Conservation (phyloP, 2,329 filamentous ascomycete genomes). For the Corniculantispora saksenae region DNA sequence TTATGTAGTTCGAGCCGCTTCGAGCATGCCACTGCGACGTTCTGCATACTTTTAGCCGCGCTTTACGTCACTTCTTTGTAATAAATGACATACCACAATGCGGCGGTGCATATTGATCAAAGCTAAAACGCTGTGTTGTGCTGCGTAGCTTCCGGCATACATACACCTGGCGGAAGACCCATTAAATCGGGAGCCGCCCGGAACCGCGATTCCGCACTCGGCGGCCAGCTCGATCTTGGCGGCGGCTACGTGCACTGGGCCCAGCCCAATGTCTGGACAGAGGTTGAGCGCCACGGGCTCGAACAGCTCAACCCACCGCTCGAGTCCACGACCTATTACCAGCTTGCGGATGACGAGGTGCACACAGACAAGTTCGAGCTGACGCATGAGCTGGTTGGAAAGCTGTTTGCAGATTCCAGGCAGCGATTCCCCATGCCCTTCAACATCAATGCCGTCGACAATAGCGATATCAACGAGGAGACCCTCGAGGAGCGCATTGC, state of each 20-base stretch:
- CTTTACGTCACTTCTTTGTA: too few relatives aligned
- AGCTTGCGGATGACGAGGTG: slow-evolving; percentile 1
- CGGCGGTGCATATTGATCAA: too few relatives aligned
- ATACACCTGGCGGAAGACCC: too few relatives aligned
- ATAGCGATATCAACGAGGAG: neutral
- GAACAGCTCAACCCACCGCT: neutral
- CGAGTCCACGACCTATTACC: neutral
- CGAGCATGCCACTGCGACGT: too few relatives aligned
- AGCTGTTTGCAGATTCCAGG: neutral
- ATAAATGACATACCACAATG: too few relatives aligned
- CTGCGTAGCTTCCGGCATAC: too few relatives aligned
- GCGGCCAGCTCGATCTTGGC: neutral
- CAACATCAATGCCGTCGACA: neutral
- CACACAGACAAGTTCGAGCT: neutral
- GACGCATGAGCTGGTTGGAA: neutral
- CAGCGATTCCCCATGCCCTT: neutral
- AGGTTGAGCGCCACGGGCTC: neutral
- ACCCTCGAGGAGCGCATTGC: neutral
- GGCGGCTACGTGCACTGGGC: slow-evolving; percentile 7
- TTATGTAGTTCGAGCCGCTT: too few relatives aligned
- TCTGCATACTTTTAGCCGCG: too few relatives aligned
- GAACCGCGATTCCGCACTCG: neutral
- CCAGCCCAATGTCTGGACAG: neutral
- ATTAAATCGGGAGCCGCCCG: too few relatives aligned
- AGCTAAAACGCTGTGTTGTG: too few relatives aligned